These are phyloP conservation scores for Lepidium africanum DNA, from an alignment of 345 rosid genomes.

Conservation along the genomic window DNA sequence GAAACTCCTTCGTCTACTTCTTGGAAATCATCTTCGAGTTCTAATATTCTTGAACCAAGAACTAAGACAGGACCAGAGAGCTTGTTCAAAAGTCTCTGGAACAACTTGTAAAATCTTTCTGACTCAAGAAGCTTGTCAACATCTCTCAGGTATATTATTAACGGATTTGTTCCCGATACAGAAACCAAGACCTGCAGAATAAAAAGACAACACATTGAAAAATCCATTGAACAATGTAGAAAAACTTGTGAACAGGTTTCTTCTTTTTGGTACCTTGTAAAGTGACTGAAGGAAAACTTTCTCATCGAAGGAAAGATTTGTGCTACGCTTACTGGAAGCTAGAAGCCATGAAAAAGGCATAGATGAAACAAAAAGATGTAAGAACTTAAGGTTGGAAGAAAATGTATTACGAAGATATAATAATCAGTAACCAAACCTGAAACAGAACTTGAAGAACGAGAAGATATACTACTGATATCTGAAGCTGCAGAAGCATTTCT, in stretches of 20 bases:
- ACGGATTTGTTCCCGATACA: conserved; percentile 46
- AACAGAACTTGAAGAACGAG: conserved; percentile 30
- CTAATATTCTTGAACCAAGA: conserved; percentile 75
- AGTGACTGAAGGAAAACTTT: conserved; percentile 75
- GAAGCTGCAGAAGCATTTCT: conserved; percentile 67
- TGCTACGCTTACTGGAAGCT: conserved; percentile 46
- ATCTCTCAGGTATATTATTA: conserved; percentile 78
- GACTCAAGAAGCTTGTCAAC: conserved; percentile 77
- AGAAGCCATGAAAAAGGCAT: conserved; percentile 11
- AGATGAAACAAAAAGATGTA: neutral
- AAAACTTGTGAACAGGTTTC: neutral
- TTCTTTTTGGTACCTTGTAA: conserved; percentile 52
- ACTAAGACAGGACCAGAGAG: conserved; percentile 69
- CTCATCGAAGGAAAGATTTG: conserved; percentile 76
- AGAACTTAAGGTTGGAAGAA: neutral
- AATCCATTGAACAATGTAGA: neutral
- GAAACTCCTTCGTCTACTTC: conserved; percentile 51
- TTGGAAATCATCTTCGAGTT: conserved; percentile 48
- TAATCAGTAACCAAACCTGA: conserved; percentile 36
- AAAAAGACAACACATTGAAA: neutral
- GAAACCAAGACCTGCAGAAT: conserved; percentile 59
- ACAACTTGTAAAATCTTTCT: conserved; percentile 53
- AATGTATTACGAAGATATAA: neutral
- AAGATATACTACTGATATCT: conserved; percentile 49
- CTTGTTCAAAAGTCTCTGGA: conserved; percentile 56